Evolutionary conservation across 495 filamentous ascomycete genomes (phyloP), one percentile per base, ranked within the genome.

Genomic region (Aspergillus funiculosus): DNA sequence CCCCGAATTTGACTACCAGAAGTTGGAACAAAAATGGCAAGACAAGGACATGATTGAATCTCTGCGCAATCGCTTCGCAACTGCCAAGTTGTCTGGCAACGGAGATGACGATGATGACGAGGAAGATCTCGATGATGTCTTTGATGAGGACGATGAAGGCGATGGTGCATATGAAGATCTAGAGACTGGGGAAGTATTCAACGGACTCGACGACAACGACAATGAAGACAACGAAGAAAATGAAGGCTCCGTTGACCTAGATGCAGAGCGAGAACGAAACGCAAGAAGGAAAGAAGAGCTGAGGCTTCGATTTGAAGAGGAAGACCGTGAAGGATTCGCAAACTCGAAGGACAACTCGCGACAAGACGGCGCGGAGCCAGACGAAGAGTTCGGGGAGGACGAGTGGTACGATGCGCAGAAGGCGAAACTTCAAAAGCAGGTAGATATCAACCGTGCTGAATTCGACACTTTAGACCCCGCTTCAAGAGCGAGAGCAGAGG

Each of bases 351-450:
- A 86, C 9, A 78, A 81, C 31, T 78, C 79, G 15, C 76, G 83
- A 31, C 62, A 74, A 39, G 78, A 81, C 54, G 76, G 70, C 21
- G 81, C 74, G 13, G 73, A 73, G 11, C 58, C 54, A 0, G 75
- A 88, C 28, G 74, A 78, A 35, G 80, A 92, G 57, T 97, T 95
- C 56, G 94, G 88, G 24, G 90, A 97, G 66, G 92, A 98, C 56
- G 88, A 97, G 31, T 98, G 94, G 94, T 97, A 97, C 60, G 90
- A 97, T 59, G 76, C 86, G 18, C 94, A 98, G 58, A 98, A 98
- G 62, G 89, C 94, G 18, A 77, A 85, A 54, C 77, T 97, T 48
- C 85, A 96, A 63, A 96, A 94, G 67, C 94, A 97, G 62, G 72
- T 88, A 35, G 81, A 87, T 46, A 94, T 98, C 74, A 98, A 98